Percentiles rank a stretch among this genome's conserved stretches.
These are phyloP conservation scores for Streptanthus diversifolius DNA, from an alignment of 345 rosid genomes.

Conservation along the genomic window DNA sequence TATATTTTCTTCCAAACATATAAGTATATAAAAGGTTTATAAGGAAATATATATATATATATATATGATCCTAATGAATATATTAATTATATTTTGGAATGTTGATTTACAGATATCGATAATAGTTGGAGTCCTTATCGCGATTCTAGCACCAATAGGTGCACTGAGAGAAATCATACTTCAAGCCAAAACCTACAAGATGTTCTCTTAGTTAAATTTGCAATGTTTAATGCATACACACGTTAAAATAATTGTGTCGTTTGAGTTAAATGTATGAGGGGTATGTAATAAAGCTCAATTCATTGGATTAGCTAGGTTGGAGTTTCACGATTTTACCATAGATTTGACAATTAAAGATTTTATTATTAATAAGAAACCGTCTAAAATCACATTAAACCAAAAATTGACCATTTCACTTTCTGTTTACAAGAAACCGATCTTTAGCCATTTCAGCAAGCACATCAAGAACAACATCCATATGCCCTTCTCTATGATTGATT, in stretches of 20 bases:
- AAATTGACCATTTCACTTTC: neutral
- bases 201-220: constrained; percentile 8
- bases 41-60: neutral
- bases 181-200: constrained; percentile 21
- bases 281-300: no score
- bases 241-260: neutral
- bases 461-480: constrained; percentile 66
- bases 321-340: no score
- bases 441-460: constrained; percentile 77
- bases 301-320: no score
- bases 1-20: neutral
- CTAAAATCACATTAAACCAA: no score
- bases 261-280: neutral
- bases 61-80: neutral
- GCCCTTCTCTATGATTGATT: constrained; percentile 84
- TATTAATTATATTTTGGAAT: neutral
- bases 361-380: no score
- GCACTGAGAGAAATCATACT: constrained; percentile 10
- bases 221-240: neutral
- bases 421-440: constrained; percentile 83
- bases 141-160: constrained; percentile 18
- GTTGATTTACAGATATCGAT: constrained; percentile 5
- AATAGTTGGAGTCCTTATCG: constrained; percentile 13
- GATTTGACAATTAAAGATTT: no score
- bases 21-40: constrained; percentile 2